Conservation (phyloP, 257 asterid species). For the Cynanchum wilfordii region DNA sequence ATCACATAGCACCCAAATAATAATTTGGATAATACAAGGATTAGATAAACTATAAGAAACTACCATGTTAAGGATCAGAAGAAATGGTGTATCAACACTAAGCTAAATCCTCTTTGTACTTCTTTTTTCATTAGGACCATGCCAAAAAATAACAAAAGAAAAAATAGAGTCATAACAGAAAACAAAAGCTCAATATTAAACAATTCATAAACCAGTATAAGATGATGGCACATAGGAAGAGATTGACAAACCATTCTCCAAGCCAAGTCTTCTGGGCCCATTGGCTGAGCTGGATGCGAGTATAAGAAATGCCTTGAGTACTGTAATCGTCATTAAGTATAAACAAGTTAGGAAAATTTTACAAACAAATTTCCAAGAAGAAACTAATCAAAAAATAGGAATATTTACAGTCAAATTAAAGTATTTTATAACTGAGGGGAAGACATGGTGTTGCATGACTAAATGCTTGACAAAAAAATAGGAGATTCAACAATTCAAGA, state of each 20-base stretch:
- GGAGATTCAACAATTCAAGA: not conserved
- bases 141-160: not conserved
- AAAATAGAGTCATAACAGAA: not conserved
- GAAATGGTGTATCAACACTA: not conserved
- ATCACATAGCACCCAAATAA: not conserved
- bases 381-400: not conserved
- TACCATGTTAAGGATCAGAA: not conserved
- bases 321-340: constrained; percentile 41
- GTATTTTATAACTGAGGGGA: not conserved
- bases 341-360: not conserved
- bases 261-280: constrained; percentile 92
- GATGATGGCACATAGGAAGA: not conserved
- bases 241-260: constrained; percentile 87
- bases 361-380: not conserved
- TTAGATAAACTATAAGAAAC: not conserved
- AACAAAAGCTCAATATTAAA: not conserved
- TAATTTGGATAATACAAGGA: not conserved
- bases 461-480: not conserved
- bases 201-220: not conserved
- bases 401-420: not conserved
- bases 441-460: not conserved
- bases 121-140: not conserved
- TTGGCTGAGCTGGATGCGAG: constrained; percentile 88
- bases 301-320: constrained; percentile 73
- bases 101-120: not conserved